Evolutionary conservation across 1,284 basidiomycete species (phyloP).

Genomic region (Cutaneotrichosporon sp.): DNA sequence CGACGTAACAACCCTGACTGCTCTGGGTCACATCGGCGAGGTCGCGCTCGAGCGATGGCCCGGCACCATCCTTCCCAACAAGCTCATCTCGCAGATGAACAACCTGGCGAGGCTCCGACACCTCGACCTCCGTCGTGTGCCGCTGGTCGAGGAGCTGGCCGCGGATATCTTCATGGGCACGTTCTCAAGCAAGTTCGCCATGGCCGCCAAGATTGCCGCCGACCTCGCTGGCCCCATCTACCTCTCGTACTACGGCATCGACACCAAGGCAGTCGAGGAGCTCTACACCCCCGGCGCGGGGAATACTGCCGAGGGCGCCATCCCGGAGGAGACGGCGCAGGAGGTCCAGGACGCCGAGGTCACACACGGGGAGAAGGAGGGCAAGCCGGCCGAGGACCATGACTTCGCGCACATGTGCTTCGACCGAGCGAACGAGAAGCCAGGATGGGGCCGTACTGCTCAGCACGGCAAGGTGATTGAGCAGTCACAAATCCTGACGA

Average conservation of each 20-base stretch:
- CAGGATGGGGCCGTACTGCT: neutral
- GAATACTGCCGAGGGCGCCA: neutral
- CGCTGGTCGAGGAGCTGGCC: constrained; percentile 14
- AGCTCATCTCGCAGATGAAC: constrained; percentile 12
- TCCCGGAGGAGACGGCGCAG: neutral
- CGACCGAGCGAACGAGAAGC: neutral
- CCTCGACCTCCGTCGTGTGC: neutral
- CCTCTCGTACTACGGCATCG: constrained; percentile 10
- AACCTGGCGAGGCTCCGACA: neutral
- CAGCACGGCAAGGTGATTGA: constrained; percentile 13
- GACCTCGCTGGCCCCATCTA: constrained; percentile 6
- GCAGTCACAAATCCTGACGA: constrained; percentile 18
- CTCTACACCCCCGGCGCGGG: neutral
- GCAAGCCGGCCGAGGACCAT: neutral
- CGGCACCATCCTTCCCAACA: constrained; percentile 15
- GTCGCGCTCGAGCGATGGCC: constrained; percentile 14
- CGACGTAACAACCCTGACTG: neutral
- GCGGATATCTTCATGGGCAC: constrained; percentile 18
- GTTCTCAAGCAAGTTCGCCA: constrained; percentile 12
- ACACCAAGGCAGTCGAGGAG: neutral
- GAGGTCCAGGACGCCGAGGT: neutral
- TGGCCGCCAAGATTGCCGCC: constrained; percentile 5
- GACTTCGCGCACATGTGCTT: constrained; percentile 8
- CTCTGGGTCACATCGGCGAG: neutral
- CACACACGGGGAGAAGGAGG: neutral